Percentiles rank a stretch among this genome's conserved stretches.
These are phyloP conservation scores for Colletotrichum sublineola DNA, from an alignment of 2,329 filamentous ascomycete species.

Conservation along the genomic window DNA sequence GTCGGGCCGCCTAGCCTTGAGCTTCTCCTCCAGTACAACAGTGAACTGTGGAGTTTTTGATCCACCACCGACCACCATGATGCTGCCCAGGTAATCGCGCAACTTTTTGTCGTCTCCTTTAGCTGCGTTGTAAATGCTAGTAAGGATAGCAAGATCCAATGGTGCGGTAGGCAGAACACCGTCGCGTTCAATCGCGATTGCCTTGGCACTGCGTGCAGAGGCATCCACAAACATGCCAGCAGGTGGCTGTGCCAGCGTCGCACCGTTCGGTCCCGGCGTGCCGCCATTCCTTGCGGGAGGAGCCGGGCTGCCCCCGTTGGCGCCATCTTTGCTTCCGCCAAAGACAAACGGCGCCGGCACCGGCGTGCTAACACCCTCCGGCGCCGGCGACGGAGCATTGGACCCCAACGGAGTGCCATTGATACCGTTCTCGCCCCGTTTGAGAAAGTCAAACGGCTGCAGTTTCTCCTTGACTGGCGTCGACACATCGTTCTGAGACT, in stretches of 20 bases:
- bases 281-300: conserved; percentile 63
- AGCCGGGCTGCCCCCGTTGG: conserved; percentile 65
- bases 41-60: conserved; percentile 85
- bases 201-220: conserved; percentile 63
- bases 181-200: conserved; percentile 79
- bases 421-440: conserved; percentile 74
- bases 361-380: conserved; percentile 81
- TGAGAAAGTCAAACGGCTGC: conserved; percentile 78
- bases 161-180: conserved; percentile 84
- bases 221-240: conserved; percentile 65
- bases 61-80: conserved; percentile 91
- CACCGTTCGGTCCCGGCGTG: conserved; percentile 55
- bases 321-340: conserved; percentile 59
- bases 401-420: conserved; percentile 87
- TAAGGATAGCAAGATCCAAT: conserved; percentile 90
- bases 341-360: conserved; percentile 69
- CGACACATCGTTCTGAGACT: conserved; percentile 62
- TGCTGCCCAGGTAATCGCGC: conserved; percentile 87
- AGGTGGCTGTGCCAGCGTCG: conserved; percentile 52
- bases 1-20: conserved; percentile 76
- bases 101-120: conserved; percentile 93
- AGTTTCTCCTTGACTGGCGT: conserved; percentile 74
- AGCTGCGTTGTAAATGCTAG: conserved; percentile 87
- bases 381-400: conserved; percentile 87
- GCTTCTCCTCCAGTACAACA: conserved; percentile 83